Conservation (phyloP, 1,284 basidiomycete genomes). For the Trichosporon asahii region DNA sequence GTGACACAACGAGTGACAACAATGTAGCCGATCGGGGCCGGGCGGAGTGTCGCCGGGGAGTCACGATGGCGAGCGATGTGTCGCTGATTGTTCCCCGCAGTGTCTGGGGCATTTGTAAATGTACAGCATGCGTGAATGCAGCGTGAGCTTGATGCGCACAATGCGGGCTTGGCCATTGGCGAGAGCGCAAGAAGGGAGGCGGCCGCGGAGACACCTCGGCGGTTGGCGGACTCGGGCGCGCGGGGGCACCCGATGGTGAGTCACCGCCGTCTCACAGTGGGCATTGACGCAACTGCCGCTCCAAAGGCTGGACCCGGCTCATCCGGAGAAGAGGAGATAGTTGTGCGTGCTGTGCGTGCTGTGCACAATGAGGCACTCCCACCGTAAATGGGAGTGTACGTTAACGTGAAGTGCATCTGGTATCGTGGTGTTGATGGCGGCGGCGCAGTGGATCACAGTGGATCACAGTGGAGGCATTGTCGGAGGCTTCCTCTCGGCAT, state of each 20-base stretch:
- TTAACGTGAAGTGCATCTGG: too few relatives aligned
- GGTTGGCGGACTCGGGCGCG: not conserved
- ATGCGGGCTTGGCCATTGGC: not conserved
- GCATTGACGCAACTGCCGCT: too few relatives aligned
- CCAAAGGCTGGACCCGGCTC: not conserved
- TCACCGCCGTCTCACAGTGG: not conserved
- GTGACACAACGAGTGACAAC: not conserved
- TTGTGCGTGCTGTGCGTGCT: not conserved
- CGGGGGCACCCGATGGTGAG: slow-evolving; percentile 7
- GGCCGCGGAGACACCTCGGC: not conserved
- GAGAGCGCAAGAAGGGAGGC: not conserved
- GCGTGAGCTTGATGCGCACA: not conserved
- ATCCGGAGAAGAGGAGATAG: not conserved
- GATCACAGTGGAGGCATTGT: not conserved
- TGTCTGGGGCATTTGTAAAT: not conserved
- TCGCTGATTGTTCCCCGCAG: not conserved
- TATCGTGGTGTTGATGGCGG: not conserved
- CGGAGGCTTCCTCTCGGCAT: not conserved
- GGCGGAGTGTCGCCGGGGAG: not conserved
- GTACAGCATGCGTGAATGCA: not conserved
- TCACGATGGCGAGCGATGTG: not conserved
- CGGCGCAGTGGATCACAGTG: not conserved
- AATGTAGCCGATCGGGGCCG: not conserved
- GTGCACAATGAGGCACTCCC: not conserved
- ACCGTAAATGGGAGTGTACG: too few relatives aligned